Percentiles rank a stretch among this genome's conserved stretches.
Evolutionary conservation across 371 early-diverging fungal species (phyloP).

Genomic region (Rhizomucor miehei): DNA sequence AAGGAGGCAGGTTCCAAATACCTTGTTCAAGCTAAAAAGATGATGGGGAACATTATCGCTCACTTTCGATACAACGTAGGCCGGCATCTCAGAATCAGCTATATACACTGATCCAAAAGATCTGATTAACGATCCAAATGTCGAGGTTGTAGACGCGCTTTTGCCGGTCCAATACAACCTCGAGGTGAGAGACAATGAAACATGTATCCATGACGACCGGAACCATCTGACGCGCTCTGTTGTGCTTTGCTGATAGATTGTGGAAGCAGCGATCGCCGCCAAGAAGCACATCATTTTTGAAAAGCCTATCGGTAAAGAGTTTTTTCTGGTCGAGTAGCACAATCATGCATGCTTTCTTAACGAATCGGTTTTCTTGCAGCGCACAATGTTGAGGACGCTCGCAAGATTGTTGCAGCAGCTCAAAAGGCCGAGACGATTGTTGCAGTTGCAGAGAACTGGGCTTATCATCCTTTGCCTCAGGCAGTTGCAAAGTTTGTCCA

Average conservation of each 20-base stretch:
- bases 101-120: slow-evolving; percentile 38
- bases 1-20: slow-evolving; percentile 24
- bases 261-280: slow-evolving; percentile 40
- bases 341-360: background rate
- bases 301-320: slow-evolving; percentile 43
- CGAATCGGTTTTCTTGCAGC: slow-evolving; percentile 19
- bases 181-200: slow-evolving; percentile 20
- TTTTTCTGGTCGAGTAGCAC: background rate
- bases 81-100: slow-evolving; percentile 39
- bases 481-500: slow-evolving; percentile 37
- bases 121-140: slow-evolving; percentile 41
- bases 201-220: background rate
- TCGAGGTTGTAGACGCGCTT: slow-evolving; percentile 36
- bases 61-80: slow-evolving; percentile 12
- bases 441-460: slow-evolving; percentile 47
- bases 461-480: slow-evolving; percentile 32
- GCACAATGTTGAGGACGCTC: slow-evolving; percentile 39
- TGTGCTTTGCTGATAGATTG: slow-evolving; percentile 17
- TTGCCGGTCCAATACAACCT: slow-evolving; percentile 43
- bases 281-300: slow-evolving; percentile 48
- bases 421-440: slow-evolving; percentile 35
- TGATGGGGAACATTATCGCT: background rate
- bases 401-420: slow-evolving; percentile 33
- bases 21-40: background rate
- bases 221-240: background rate